Evolutionary conservation across 2,329 filamentous ascomycete genomes (phyloP), one percentile per base, ranked within the genome.

Genomic region (Fusarium vanettenii): DNA sequence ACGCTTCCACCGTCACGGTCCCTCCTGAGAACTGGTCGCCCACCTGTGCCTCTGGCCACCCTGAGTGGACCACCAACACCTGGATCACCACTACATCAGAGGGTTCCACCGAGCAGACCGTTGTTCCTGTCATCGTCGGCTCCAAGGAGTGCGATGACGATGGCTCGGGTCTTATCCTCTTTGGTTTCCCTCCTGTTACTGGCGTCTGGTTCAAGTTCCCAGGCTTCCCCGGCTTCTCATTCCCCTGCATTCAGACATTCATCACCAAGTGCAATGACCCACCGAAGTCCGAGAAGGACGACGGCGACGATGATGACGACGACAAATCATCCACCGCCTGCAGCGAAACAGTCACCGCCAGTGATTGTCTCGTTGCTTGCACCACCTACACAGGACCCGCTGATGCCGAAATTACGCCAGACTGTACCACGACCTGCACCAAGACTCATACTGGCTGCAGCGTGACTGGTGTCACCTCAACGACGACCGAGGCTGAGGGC

Each of bases 61-160:
- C 25, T n/a, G 73, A 75, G 25, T 75, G 73, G 73, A 67, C 66
- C 4, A 35, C 64, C 16, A 75, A 75, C 37, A 73, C 73, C 4
- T 75, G 73, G 73, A 74, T 74, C 33, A 74, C 73, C 1, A 75
- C 73, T 3, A 72, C 73, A 1, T 64, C 66, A 0, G 62, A 60
- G 1, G 67, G 39, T 2, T 74, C 73, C 1, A 41, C 29, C 6
- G 66, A 70, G 10, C 63, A 70, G 2, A 76, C 74, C 10, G 11
- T 73, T 4, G 70, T 76, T 2, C 73, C 73, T 1, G 70, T 76
- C 10, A 33, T 76, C 0, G 67, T 76, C 1, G 67, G 72, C 6
- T 73, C 64, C 48, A n/a, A 35, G 1, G 7, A 41, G 0, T 76
- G 73, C 7, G 67, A 65, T 1, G 70, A 50, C 25, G 67, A 20